Conservation (phyloP, 306 rosid species). For the Cucurbita moschata region DNA sequence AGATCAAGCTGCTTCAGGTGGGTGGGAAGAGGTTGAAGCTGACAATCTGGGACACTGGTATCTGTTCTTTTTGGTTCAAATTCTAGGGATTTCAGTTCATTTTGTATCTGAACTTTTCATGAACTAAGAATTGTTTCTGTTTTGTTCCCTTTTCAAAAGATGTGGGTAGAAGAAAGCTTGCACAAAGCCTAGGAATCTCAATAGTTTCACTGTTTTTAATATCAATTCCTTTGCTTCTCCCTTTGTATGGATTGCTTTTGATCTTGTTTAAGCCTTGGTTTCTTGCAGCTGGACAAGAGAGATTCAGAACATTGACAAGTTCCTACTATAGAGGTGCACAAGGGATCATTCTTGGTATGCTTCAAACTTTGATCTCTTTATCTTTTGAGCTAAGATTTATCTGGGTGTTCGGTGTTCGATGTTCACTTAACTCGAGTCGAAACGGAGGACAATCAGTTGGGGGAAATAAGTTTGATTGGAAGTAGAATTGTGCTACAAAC, state of each 20-base stretch:
- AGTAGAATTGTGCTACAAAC: background rate
- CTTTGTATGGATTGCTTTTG: background rate
- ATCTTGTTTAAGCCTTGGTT: background rate
- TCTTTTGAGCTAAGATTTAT: background rate
- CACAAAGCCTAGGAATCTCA: background rate
- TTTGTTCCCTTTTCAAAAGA: background rate
- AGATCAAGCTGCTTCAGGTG: constrained; percentile 69
- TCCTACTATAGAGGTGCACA: constrained; percentile 94
- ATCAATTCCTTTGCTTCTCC: background rate
- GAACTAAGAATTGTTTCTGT: background rate
- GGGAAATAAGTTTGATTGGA: background rate
- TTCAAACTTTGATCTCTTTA: background rate
- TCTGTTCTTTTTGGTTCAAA: background rate
- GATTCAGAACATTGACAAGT: constrained; percentile 84
- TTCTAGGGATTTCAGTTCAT: background rate
- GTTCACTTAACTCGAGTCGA: background rate
- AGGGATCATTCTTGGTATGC: constrained; percentile 85
- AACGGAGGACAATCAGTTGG: background rate
- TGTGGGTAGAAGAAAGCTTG: background rate
- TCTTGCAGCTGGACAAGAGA: constrained; percentile 94
- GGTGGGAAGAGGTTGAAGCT: constrained; percentile 80
- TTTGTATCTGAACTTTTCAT: background rate
- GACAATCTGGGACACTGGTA: constrained; percentile 99
- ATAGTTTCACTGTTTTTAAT: background rate
- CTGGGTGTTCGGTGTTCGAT: too few species aligned